Base-by-base conservation (phyloP, 768 basidiomycete species). In the Lentinula raphanica region DNA sequence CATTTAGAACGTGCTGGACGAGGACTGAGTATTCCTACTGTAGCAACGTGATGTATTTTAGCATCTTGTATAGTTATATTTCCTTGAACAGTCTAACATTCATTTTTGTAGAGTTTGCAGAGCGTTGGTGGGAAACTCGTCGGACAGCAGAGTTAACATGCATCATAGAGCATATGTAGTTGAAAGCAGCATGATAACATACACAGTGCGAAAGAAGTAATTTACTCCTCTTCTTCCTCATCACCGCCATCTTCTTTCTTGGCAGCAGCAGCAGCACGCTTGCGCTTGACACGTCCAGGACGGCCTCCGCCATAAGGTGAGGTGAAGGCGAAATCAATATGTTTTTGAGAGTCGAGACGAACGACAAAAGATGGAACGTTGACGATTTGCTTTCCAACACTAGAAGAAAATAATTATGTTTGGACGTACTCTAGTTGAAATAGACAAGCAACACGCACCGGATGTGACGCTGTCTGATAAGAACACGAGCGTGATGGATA, bases 301-400 rank as follows among this genome's bases (percentile, higher is more conserved):
- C 90, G 87, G 65, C 90, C 95, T 68, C 96, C 96, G 71, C 95
- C 96, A 69, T 92, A 96, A 58, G 96, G 95, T 62, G 94, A 97
- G 59, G 90, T 95, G 66, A 95, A 87, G 45, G 96, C 90, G 72
- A 98, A 99, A 84, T 99, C 97, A 73, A 99, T 96, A 84, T 99
- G 97, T 72, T 98, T 98, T 84, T 98, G 95, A 60, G 94, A 96
- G 82, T 98, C 97, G 66, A 98, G 90, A 76, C 97, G 94, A 66
- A 99, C 96, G 71, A 98, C 91, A 74, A 98, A 98, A 3, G 95
- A 98, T 19, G 96, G 96, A 57, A 98, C 91, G 77, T 97, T 94
- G 79, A 99, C 97, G 63, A 98, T 92, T 76, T 99, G 97, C 78
- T 94, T 96, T 73, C 97, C 97, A 70, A 98, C 97, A 57, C 92